phyloP scores from a whole-genome alignment of 306 rosid species.

The Inga oerstediana region DNA sequence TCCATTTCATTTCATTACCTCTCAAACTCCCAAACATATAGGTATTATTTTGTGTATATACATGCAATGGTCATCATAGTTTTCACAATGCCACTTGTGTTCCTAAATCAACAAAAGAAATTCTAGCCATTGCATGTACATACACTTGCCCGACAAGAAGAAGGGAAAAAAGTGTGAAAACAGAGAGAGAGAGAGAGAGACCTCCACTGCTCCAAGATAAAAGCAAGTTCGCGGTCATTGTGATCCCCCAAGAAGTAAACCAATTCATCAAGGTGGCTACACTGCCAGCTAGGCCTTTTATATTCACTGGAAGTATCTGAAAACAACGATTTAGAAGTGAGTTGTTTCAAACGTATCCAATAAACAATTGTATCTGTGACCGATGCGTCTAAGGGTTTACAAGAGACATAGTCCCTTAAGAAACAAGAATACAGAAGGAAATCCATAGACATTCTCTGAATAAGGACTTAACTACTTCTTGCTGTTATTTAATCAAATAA shows the following conservation, averaged over 20 bases:
- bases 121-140: neutral
- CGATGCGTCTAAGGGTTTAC: neutral
- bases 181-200: conserved; percentile 25
- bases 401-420: conserved; percentile 19
- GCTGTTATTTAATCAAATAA: neutral
- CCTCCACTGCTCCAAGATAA: conserved; percentile 82
- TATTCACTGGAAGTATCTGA: conserved; percentile 85
- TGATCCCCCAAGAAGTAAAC: conserved; percentile 58
- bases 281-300: conserved; percentile 87
- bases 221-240: conserved; percentile 86
- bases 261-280: conserved; percentile 72
- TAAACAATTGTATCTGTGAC: conserved; percentile 23
- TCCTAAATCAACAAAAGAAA: neutral
- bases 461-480: conserved; percentile 6
- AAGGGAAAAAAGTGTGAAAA: neutral
- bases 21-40: neutral
- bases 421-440: conserved; percentile 24
- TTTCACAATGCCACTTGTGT: neutral
- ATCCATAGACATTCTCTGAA: conserved; percentile 6
- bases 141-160: neutral
- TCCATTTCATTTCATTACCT: neutral
- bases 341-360: neutral
- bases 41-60: neutral
- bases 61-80: neutral
- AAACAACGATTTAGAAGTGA: conserved; percentile 28